Base-by-base conservation (phyloP, 2,329 filamentous ascomycete genomes). In the Exserohilum turcica region DNA sequence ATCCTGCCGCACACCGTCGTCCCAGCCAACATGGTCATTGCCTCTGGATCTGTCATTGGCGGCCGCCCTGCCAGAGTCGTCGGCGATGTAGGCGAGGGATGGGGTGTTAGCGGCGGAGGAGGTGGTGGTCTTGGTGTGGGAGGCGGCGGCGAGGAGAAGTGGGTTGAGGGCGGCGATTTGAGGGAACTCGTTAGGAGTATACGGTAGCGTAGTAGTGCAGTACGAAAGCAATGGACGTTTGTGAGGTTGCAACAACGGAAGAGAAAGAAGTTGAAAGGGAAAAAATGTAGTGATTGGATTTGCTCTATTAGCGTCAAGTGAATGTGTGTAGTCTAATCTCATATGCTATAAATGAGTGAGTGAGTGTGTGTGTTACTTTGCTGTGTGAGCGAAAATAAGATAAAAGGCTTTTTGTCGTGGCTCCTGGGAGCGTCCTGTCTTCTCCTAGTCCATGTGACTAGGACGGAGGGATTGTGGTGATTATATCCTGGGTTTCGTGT, bases 1-100 rank as follows among this genome's bases (percentile, higher is more conserved):
- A 86, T 99, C 35, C 77, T 97, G 61, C 91, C 96, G 55, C 89
- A 89, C 27, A 86, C 90, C 0, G 87, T 97, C 3, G 84, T 99
- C 5, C 90, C 94, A 2, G 81, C 89, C 0, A 89, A 91, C 56
- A 96, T 95, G 87, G 91, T 97, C 19, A 89, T 97, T 49, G 92
- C 93, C 1, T 92, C 91, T 70, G 96, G 94, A 72, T 92, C 88
- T 49, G 85, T 97, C 49, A 92, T 99, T n/a, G 93, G 88, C 36
- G 66, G 71, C 5, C 60, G 68, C 46, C 84, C 84, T 80, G 47
- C 78, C 50, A 13, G 76, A 67, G 61, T 81, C 64, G 47, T 77
- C 52, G 48, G 81, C 66, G 47, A 86, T 74, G 74, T 81, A 77
- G 66, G 78, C 55, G 56, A 85, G 65, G 55, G 90, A 3, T 77